These are phyloP conservation scores for Ophidiomyces ophidiicola DNA, from an alignment of 2,329 filamentous ascomycete genomes.

Conservation along the genomic window DNA sequence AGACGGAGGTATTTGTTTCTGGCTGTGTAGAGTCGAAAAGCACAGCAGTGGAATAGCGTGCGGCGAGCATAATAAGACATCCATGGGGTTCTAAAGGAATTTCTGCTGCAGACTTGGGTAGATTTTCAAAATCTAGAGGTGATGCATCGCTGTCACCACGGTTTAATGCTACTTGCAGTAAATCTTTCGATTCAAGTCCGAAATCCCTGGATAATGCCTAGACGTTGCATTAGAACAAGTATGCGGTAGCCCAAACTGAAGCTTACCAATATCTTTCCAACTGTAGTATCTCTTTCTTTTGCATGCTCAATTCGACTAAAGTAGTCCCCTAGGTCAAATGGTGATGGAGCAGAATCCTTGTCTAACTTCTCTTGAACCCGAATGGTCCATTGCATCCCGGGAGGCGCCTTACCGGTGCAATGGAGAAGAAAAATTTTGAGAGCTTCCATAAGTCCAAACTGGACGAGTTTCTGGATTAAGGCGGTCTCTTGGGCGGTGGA, in stretches of 20 bases:
- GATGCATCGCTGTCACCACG: slow-evolving; percentile 30
- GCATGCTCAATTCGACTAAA: slow-evolving; percentile 41
- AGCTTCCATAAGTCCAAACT: slow-evolving; percentile 50
- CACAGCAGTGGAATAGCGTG: slow-evolving; percentile 39
- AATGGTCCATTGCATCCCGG: slow-evolving; percentile 34
- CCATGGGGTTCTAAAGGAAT: slow-evolving; percentile 47
- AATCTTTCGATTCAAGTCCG: slow-evolving; percentile 37
- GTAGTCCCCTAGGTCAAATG: slow-evolving; percentile 35
- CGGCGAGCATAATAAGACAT: slow-evolving; percentile 42
- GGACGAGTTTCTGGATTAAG: slow-evolving; percentile 44
- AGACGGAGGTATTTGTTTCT: slow-evolving; percentile 35
- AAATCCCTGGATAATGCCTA: slow-evolving; percentile 45
- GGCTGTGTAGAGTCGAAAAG: slow-evolving; percentile 36
- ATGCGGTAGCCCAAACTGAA: neutral
- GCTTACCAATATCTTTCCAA: slow-evolving; percentile 44
- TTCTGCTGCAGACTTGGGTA: slow-evolving; percentile 40
- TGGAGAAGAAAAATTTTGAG: slow-evolving; percentile 48
- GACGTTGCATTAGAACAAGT: slow-evolving; percentile 8
- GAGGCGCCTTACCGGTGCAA: slow-evolving; percentile 23
- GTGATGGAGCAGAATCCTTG: slow-evolving; percentile 39
- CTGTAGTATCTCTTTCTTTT: slow-evolving; percentile 42
- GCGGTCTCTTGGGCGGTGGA: slow-evolving; percentile 36
- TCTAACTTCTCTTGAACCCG: slow-evolving; percentile 47
- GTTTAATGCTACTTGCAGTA: slow-evolving; percentile 36
- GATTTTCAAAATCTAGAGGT: slow-evolving; percentile 43